phyloP scores from a whole-genome alignment of 805 yeast genomes.

The Torulaspora delbrueckii region DNA sequence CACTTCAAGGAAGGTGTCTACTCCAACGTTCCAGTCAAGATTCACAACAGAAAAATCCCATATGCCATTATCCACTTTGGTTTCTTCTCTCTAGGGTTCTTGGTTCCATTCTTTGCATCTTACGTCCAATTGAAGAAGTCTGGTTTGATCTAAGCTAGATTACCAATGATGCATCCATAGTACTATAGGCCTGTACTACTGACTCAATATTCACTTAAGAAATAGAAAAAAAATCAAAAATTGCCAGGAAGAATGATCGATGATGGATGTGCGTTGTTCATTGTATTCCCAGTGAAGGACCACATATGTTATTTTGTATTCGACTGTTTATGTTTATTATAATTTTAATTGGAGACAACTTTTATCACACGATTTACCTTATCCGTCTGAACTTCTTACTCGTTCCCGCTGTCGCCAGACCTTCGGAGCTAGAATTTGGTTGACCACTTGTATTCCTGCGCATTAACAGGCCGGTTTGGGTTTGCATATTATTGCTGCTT shows the following conservation, averaged over 20 bases:
- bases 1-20: slow-evolving; percentile 80
- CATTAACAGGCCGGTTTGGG: slow-evolving; percentile 11
- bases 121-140: slow-evolving; percentile 85
- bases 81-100: slow-evolving; percentile 64
- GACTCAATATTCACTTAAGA: slow-evolving; percentile 6
- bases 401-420: neutral
- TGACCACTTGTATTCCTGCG: slow-evolving; percentile 10
- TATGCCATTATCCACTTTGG: slow-evolving; percentile 78
- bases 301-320: slow-evolving; percentile 9
- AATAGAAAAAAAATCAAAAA: neutral
- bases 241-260: neutral
- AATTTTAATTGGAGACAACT: slow-evolving; percentile 4
- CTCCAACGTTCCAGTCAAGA: slow-evolving; percentile 90
- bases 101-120: slow-evolving; percentile 72
- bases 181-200: neutral
- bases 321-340: slow-evolving; percentile 8
- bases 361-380: slow-evolving; percentile 2
- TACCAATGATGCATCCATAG: slow-evolving; percentile 1
- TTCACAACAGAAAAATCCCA: slow-evolving; percentile 89
- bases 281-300: neutral
- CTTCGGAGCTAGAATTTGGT: neutral
- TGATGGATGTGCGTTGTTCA: neutral
- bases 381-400: slow-evolving; percentile 11
- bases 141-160: slow-evolving; percentile 41
- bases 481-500: slow-evolving; percentile 15